phyloP scores from a whole-genome alignment of 2,329 filamentous ascomycete species.

The Aspergillus thermomutatus region DNA sequence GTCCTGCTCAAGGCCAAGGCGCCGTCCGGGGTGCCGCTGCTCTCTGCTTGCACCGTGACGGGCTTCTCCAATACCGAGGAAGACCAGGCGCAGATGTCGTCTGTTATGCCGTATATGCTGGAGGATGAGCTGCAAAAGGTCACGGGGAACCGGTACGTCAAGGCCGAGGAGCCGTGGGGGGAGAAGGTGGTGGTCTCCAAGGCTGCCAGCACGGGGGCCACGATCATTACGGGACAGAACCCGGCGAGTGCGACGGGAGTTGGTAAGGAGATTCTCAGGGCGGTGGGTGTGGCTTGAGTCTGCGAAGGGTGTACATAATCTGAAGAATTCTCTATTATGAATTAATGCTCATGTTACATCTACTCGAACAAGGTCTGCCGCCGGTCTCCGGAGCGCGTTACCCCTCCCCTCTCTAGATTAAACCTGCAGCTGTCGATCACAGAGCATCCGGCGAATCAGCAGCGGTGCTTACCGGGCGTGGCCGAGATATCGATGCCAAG shows the following conservation, averaged over 20 bases:
- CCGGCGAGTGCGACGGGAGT: conserved; percentile 43
- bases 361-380: neutral
- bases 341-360: neutral
- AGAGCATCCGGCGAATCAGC: neutral
- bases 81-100: conserved; percentile 36
- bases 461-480: neutral
- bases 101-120: conserved; percentile 43
- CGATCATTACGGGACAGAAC: conserved; percentile 48
- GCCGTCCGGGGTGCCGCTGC: conserved; percentile 40
- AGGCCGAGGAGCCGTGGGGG: conserved; percentile 44
- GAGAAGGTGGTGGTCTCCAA: conserved; percentile 41
- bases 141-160: conserved; percentile 41
- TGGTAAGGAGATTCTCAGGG: conserved; percentile 43
- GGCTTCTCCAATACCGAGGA: conserved; percentile 49
- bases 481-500: neutral
- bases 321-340: neutral
- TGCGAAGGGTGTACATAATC: neutral
- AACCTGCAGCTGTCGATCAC: neutral
- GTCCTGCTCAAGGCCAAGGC: conserved; percentile 44
- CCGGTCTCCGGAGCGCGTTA: conserved; percentile 4
- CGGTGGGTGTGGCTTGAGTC: conserved; percentile 12
- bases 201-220: conserved; percentile 22
- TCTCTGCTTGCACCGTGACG: conserved; percentile 41
- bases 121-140: conserved; percentile 42
- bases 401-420: neutral